phyloP scores from a whole-genome alignment of 2,329 filamentous ascomycete genomes.

The Colletotrichum gloeosporioides region DNA sequence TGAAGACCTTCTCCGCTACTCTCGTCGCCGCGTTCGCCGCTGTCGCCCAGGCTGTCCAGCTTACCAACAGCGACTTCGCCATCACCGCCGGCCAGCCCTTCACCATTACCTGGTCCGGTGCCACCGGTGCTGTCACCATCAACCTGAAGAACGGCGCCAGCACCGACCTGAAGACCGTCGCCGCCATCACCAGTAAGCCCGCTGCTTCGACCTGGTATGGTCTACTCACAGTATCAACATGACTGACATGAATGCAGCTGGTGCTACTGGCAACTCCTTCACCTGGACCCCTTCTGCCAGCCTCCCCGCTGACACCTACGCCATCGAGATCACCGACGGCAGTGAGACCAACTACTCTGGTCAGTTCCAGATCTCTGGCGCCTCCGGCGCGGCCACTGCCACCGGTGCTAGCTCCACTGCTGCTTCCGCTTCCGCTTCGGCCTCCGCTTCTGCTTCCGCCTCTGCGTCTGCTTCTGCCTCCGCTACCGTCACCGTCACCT shows the following conservation, averaged over 20 bases:
- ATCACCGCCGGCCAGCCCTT: constrained; percentile 45
- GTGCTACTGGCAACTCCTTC: constrained; percentile 37
- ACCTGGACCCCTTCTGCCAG: constrained; percentile 41
- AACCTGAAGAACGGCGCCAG: constrained; percentile 43
- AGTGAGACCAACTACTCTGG: constrained; percentile 48
- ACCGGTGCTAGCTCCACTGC: constrained; percentile 18
- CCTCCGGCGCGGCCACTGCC: constrained; percentile 14
- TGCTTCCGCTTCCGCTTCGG: constrained; percentile 9
- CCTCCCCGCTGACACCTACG: constrained; percentile 46
- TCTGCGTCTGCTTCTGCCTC: constrained; percentile 17
- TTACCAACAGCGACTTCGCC: constrained; percentile 40
- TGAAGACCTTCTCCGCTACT: constrained; percentile 35
- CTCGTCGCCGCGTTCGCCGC: constrained; percentile 35
- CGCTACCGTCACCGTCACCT: constrained; percentile 17
- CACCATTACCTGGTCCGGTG: constrained; percentile 47
- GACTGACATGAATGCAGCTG: constrained; percentile 29
- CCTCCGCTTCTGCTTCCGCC: constrained; percentile 21
- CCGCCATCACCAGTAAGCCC: constrained; percentile 40
- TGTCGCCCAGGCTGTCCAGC: constrained; percentile 33
- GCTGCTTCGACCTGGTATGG: background rate
- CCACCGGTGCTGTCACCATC: constrained; percentile 46
- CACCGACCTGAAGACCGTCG: constrained; percentile 38
- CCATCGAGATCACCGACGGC: constrained; percentile 49
- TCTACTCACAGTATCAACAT: background rate
- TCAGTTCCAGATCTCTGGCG: constrained; percentile 40